Evolutionary conservation across 2,329 filamentous ascomycete genomes (phyloP).

Genomic region (Colletotrichum horii): DNA sequence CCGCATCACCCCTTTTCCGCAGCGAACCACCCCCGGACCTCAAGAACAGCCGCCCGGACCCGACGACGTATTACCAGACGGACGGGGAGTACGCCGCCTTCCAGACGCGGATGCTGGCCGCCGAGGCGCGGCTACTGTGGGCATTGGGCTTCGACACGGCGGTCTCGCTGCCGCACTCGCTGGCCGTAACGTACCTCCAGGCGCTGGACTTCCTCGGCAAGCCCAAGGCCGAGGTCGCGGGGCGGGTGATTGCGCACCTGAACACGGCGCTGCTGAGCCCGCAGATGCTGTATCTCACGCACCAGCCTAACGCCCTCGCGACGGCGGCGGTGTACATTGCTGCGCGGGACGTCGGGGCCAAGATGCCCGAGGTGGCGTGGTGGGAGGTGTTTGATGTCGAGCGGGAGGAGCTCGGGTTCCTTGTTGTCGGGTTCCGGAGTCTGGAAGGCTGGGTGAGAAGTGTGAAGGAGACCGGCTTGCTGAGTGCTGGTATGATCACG

Average conservation of each 20-base stretch:
- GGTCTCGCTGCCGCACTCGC: conserved; percentile 82
- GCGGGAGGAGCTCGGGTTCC: conserved; percentile 89
- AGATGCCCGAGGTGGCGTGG: conserved; percentile 86
- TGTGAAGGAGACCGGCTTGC: conserved; percentile 60
- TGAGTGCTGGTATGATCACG: conserved; percentile 57
- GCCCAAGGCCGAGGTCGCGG: conserved; percentile 59
- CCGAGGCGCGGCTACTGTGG: conserved; percentile 79
- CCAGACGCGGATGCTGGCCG: conserved; percentile 68
- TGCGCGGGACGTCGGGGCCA: conserved; percentile 75
- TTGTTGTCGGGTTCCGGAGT: conserved; percentile 86
- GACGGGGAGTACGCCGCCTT: conserved; percentile 74
- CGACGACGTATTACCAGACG: conserved; percentile 70
- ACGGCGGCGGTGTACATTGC: conserved; percentile 92
- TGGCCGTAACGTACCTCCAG: conserved; percentile 92
- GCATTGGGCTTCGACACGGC: conserved; percentile 79
- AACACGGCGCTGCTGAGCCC: conserved; percentile 87
- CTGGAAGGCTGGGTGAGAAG: conserved; percentile 71
- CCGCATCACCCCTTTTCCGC: conserved; percentile 60
- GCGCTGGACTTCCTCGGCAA: conserved; percentile 73
- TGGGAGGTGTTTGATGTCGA: conserved; percentile 99
- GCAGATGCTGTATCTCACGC: conserved; percentile 88
- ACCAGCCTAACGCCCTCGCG: conserved; percentile 85
- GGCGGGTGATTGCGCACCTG: conserved; percentile 75
- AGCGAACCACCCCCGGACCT: conserved; percentile 29
- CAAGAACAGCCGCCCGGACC: conserved; percentile 40